A percentile compares a stretch with the other conserved stretches of the same genome.
Evolutionary conservation across 1,284 basidiomycete species (phyloP).

Genomic region (Sphagnurus paluster): DNA sequence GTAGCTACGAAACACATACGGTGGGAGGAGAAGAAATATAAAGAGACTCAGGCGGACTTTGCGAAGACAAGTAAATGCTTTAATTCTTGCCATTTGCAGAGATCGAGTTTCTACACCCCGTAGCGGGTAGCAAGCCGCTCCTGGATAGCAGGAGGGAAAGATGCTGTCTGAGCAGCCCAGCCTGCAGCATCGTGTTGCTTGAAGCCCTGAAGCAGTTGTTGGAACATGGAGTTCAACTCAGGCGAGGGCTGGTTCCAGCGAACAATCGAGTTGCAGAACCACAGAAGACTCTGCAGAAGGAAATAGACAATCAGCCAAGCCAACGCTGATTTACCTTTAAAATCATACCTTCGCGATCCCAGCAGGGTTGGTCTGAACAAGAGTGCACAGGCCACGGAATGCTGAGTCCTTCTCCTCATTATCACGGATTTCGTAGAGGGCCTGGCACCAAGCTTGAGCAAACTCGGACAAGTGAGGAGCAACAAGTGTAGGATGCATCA

Average conservation of each 20-base stretch:
- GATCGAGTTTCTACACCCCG: constrained; percentile 51
- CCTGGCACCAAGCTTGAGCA: constrained; percentile 96
- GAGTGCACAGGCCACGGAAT: constrained; percentile 95
- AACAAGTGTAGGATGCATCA: constrained; percentile 88
- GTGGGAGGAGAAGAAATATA: constrained; percentile 3
- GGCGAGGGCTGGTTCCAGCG: constrained; percentile 89
- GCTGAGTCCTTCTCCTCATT: constrained; percentile 99
- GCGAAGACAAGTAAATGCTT: constrained; percentile 12
- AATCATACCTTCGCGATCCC: constrained; percentile 86
- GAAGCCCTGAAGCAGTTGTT: constrained; percentile 79
- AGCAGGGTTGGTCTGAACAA: constrained; percentile 91
- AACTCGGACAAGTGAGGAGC: constrained; percentile 91
- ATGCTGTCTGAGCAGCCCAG: constrained; percentile 75
- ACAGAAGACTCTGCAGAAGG: constrained; percentile 74
- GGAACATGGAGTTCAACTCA: constrained; percentile 91
- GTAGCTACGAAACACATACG: constrained; percentile 14
- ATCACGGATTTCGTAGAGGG: constrained; percentile 97
- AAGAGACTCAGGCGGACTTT: constrained; percentile 4
- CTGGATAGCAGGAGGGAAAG: constrained; percentile 79
- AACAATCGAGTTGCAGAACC: constrained; percentile 97
- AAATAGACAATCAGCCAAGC: constrained; percentile 13
- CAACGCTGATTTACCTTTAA: constrained; percentile 11
- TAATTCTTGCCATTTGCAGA: no score
- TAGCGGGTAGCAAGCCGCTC: constrained; percentile 76
- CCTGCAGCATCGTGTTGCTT: constrained; percentile 79